A percentile compares a stretch with the other conserved stretches of the same genome.
Evolutionary conservation across 257 asterid genomes (phyloP).

Genomic region (Forsythia suspensa): DNA sequence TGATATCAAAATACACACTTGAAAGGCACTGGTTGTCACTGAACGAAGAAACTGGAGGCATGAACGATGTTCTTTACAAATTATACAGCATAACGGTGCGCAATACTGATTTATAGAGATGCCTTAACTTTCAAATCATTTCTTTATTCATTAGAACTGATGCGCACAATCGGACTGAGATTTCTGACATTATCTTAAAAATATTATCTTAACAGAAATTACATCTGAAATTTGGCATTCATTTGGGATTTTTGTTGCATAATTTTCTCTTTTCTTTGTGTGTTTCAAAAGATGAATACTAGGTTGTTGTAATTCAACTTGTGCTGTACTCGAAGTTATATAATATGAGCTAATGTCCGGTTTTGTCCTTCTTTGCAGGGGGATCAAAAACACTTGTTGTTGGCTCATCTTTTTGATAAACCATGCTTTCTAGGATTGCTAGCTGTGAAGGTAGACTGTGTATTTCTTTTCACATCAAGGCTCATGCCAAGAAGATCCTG

Average conservation of each 20-base stretch:
- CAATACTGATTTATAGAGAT: neutral
- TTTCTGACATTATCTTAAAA: neutral
- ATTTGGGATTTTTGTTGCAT: neutral
- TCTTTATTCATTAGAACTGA: neutral
- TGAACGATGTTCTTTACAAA: conserved; percentile 87
- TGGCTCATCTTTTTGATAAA: conserved; percentile 91
- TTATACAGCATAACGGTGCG: conserved; percentile 71
- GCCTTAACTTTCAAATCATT: neutral
- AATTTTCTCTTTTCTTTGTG: neutral
- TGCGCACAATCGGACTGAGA: neutral
- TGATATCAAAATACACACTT: conserved; percentile 55
- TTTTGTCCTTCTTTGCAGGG: conserved; percentile 50
- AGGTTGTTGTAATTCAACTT: neutral
- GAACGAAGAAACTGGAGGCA: conserved; percentile 96
- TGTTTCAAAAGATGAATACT: neutral
- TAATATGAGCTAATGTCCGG: neutral
- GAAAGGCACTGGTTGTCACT: conserved; percentile 69
- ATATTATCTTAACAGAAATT: neutral
- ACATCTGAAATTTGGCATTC: neutral
- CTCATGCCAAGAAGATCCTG: neutral
- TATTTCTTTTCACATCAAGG: neutral
- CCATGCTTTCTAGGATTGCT: conserved; percentile 91
- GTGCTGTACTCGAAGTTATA: neutral
- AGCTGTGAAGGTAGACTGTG: conserved; percentile 64
- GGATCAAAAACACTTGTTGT: conserved; percentile 66